These are phyloP conservation scores for Picea engelmannii DNA, from an alignment of 83 land plant species.

Conservation along the genomic window DNA sequence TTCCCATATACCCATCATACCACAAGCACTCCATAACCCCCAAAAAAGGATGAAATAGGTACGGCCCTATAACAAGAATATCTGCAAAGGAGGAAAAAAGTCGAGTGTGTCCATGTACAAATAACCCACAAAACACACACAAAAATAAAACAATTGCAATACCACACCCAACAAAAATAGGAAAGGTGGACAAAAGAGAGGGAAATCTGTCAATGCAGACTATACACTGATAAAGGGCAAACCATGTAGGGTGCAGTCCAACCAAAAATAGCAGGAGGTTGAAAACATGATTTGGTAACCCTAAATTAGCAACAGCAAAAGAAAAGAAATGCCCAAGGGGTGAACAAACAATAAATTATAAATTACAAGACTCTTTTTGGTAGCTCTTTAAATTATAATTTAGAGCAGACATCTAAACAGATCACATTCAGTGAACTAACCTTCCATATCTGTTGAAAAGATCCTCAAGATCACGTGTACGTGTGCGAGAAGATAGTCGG, in stretches of 20 bases:
- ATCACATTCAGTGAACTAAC: conserved; percentile 26
- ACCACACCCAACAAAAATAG: neutral
- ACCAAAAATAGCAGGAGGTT: neutral
- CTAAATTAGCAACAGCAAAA: neutral
- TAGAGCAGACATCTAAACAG: neutral
- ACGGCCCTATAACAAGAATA: neutral
- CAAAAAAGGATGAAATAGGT: neutral
- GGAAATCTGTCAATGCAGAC: neutral
- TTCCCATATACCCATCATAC: too few relatives aligned
- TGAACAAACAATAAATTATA: neutral
- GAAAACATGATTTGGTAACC: neutral
- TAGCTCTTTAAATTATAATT: neutral
- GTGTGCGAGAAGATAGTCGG: conserved; percentile 54
- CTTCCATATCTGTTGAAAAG: conserved; percentile 82
- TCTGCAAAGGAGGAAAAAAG: neutral
- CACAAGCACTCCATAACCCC: neutral
- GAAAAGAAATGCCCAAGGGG: neutral
- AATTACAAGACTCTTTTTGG: neutral
- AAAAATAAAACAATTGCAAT: neutral
- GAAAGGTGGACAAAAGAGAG: neutral
- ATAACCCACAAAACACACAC: neutral
- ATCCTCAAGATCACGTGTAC: conserved; percentile 70
- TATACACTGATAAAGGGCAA: neutral
- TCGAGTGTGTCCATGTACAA: neutral
- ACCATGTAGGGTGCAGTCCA: neutral